Conservation (phyloP, 257 asterid genomes). For the Solanum lycopersicoides region DNA sequence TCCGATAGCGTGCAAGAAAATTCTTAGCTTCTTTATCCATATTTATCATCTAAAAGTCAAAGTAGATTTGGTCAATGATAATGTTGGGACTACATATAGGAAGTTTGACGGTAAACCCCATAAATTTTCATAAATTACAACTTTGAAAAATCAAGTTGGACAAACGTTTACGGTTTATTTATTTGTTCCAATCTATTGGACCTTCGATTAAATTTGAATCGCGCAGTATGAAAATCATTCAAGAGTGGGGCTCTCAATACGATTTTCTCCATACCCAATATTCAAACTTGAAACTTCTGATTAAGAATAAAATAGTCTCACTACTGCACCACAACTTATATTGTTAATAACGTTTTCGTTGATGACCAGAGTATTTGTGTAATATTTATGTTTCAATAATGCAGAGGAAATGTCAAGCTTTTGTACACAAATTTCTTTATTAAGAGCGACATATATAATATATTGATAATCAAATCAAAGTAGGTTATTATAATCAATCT, state of each 20-base stretch:
- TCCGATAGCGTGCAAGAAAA: not conserved
- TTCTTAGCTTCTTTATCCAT: not conserved
- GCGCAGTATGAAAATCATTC: fast-evolving
- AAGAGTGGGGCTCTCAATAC: too few relatives aligned
- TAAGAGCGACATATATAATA: not conserved
- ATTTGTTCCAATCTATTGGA: too few relatives aligned
- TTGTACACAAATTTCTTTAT: not conserved
- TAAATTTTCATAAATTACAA: not conserved
- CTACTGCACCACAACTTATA: too few relatives aligned
- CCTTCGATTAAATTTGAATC: fast-evolving
- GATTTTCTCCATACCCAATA: too few relatives aligned
- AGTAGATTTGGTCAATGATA: not conserved
- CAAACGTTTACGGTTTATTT: not conserved
- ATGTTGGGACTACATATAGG: not conserved
- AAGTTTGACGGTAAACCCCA: not conserved
- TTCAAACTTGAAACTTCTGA: too few relatives aligned
- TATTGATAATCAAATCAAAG: not conserved
- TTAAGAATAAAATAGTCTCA: too few relatives aligned
- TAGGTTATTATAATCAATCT: not conserved
- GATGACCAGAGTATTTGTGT: not conserved
- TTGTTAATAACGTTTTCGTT: too few relatives aligned
- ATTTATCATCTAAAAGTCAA: not conserved
- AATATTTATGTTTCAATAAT: not conserved
- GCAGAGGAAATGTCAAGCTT: not conserved
- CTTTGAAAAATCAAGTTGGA: not conserved